Percentiles rank a stretch among this genome's conserved stretches.
These are phyloP conservation scores for Boechera stricta DNA, from an alignment of 345 rosid genomes.

Conservation along the genomic window DNA sequence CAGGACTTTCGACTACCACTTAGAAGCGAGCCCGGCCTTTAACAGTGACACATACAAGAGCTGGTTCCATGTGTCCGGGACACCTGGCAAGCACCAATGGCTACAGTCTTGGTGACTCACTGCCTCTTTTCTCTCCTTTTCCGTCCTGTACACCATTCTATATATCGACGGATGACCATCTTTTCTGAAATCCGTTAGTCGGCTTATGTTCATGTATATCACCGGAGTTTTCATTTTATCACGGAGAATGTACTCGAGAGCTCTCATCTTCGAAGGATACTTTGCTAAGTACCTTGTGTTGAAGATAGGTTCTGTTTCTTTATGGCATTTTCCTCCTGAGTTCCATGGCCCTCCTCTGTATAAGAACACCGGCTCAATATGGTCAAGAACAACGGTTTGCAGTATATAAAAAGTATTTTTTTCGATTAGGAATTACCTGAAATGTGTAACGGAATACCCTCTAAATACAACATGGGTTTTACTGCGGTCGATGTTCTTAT, in stretches of 20 bases:
- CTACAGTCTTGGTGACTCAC: slow-evolving; percentile 83
- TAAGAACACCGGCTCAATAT: neutral
- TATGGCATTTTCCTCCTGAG: slow-evolving; percentile 87
- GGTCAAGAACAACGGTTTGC: neutral
- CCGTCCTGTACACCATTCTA: slow-evolving; percentile 59
- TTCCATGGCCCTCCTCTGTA: slow-evolving; percentile 90
- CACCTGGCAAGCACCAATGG: slow-evolving; percentile 96
- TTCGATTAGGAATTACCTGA: slow-evolving; percentile 51
- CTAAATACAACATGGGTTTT: slow-evolving; percentile 70
- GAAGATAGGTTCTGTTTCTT: slow-evolving; percentile 74
- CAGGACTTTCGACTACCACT: slow-evolving; percentile 33
- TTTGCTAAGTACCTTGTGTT: slow-evolving; percentile 56
- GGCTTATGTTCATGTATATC: slow-evolving; percentile 71
- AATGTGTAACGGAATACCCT: slow-evolving; percentile 89
- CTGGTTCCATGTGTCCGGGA: slow-evolving; percentile 90
- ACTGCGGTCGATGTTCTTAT: slow-evolving; percentile 58
- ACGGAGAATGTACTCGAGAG: slow-evolving; percentile 57
- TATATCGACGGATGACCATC: slow-evolving; percentile 89
- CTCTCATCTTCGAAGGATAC: slow-evolving; percentile 90
- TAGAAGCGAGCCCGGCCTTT: slow-evolving; percentile 53
- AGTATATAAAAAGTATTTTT: neutral
- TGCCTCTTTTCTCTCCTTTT: slow-evolving; percentile 53
- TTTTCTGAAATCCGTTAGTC: slow-evolving; percentile 79
- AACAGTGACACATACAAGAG: slow-evolving; percentile 72
- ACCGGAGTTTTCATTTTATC: slow-evolving; percentile 67